Base-by-base conservation (phyloP, 805 yeast species). In the Kluyveromyces starmeri region DNA sequence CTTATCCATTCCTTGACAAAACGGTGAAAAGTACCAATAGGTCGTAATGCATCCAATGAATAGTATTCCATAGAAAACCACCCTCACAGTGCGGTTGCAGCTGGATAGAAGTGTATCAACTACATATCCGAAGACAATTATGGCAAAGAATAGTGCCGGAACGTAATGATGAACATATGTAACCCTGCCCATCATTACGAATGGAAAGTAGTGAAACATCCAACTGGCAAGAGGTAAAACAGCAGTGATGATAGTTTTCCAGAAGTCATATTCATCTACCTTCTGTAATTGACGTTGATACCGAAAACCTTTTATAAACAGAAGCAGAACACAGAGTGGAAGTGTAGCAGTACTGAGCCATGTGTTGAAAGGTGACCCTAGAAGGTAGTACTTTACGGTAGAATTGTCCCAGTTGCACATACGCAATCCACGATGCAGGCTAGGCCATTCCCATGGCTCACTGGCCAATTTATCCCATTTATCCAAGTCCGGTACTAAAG, bases 101-200 rank as follows among this genome's bases (percentile, higher is more conserved):
- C 50, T 32, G 20, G 51, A 44, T 14, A 58, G 32, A 17, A 30
- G 27, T 37, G 52, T 27, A 33, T 55, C 61, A 25, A 61, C 38
- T 21, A 51, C 39, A 48, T 52, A 51, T 17, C 61, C 64, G 50
- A 62, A 55, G 11, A 84, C 78, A 44, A 88, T 64, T 66, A 86
- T 79, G 33, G 97, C 97, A 65, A 89, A 89, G 62, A 83, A 89
- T 43, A 88, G 70, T 1, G 97, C 95, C 10, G 98, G 98, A 46
- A 86, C 73, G 60, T 89, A 89, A 59, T 89, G 98, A 62, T 89
- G 98, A 21, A 89, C 92, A 57, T 92, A 89, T 2, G 95, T 86
- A 38, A 92, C 96, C 67, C 98, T 82, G 9, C 94, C 86, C 98
- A 89, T 89, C 40, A 85, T 61, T 20, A 81, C 73, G 61, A 89